A percentile compares a stretch with the other conserved stretches of the same genome.
Evolutionary conservation across 73 alveolate species (phyloP).

Genomic region (Paramecium primaurelia): DNA sequence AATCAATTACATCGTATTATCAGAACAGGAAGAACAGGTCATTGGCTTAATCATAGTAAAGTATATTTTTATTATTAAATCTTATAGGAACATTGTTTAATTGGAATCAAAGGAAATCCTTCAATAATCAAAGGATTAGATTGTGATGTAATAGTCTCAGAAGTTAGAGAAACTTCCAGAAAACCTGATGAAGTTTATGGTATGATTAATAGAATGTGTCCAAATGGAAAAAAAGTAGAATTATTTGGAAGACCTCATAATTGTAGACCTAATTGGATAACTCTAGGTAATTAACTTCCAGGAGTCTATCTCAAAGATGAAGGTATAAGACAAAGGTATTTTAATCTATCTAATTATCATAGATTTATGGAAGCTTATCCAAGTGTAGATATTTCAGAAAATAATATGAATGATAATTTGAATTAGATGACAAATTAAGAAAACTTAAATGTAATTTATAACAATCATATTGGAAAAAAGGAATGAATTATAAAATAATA

Average conservation of each 20-base stretch:
- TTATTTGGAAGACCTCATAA: conserved; percentile 92
- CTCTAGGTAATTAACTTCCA: conserved; percentile 90
- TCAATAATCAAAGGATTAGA: conserved; percentile 73
- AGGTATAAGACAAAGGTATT: conserved; percentile 55
- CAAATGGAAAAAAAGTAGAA: conserved; percentile 94
- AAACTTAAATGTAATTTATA: conserved; percentile 39
- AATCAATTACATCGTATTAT: conserved; percentile 93
- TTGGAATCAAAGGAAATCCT: conserved; percentile 90
- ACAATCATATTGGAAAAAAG: conserved; percentile 48
- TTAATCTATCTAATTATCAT: background rate
- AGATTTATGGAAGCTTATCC: conserved; percentile 83
- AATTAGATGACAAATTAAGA: conserved; percentile 36
- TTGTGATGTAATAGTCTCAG: conserved; percentile 91
- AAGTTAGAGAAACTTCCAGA: conserved; percentile 96
- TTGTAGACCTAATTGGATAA: conserved; percentile 88
- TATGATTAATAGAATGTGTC: conserved; percentile 88
- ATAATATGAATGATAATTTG: conserved; percentile 41
- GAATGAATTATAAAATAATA: background rate
- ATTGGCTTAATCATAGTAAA: conserved; percentile 95
- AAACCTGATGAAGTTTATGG: conserved; percentile 98
- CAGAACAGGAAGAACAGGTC: conserved; percentile 98
- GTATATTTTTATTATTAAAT: background rate
- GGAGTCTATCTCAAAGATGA: conserved; percentile 81
- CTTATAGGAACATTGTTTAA: conserved; percentile 82
- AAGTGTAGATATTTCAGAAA: conserved; percentile 37